Evolutionary conservation across 257 asterid genomes (phyloP).

Genomic region (Fraxinus pennsylvanica): DNA sequence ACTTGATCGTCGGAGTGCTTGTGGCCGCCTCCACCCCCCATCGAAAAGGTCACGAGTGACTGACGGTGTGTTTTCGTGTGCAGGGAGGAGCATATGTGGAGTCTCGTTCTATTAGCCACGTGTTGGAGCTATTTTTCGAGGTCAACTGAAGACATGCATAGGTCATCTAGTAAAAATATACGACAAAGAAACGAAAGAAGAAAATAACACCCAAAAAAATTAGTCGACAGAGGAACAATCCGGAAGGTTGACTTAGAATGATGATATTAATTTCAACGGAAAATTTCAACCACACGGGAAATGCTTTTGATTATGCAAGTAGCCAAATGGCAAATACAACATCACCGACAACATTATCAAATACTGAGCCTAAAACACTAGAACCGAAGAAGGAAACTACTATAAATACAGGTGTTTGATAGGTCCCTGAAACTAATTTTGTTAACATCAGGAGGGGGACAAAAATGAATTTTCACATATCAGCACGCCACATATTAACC

Average conservation of each 20-base stretch:
- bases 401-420: slow-evolving; percentile 19
- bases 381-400: background rate
- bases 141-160: too few relatives aligned
- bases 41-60: too few relatives aligned
- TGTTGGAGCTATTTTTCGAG: too few relatives aligned
- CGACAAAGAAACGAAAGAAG: background rate
- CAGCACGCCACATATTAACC: background rate
- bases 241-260: background rate
- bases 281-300: background rate
- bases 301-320: background rate
- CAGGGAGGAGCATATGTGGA: too few relatives aligned
- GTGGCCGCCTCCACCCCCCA: too few relatives aligned
- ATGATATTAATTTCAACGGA: background rate
- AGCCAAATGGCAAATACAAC: background rate
- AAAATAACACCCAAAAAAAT: background rate
- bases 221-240: background rate
- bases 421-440: slow-evolving; percentile 5
- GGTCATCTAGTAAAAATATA: too few relatives aligned
- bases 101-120: too few relatives aligned
- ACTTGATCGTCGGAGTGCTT: too few relatives aligned
- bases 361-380: slow-evolving; percentile 1
- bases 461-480: background rate
- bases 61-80: too few relatives aligned
- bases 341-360: background rate
- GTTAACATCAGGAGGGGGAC: background rate